phyloP scores from a whole-genome alignment of 352 stramenopile species.

The Phytophthora lateralis region DNA sequence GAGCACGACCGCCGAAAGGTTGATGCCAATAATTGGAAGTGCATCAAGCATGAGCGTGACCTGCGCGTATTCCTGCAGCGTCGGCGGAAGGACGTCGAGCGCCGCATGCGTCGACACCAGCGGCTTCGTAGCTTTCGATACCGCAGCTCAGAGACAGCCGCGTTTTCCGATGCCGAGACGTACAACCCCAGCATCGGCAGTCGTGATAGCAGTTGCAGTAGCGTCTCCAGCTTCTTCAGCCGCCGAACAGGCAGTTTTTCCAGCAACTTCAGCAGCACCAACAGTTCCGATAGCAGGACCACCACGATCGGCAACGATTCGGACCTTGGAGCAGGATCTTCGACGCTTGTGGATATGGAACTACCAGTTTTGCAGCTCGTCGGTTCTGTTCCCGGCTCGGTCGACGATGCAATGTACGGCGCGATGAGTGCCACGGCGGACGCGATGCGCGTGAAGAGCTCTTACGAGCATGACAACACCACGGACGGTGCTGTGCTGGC shows the following conservation, averaged over 20 bases:
- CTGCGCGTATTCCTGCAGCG: slow-evolving; percentile 54
- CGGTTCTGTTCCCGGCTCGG: slow-evolving; percentile 51
- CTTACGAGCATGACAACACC: slow-evolving; percentile 54
- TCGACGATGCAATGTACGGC: slow-evolving; percentile 74
- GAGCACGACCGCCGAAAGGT: slow-evolving; percentile 44
- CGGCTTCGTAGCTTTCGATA: slow-evolving; percentile 29
- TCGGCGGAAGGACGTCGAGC: slow-evolving; percentile 39
- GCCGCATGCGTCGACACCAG: slow-evolving; percentile 36
- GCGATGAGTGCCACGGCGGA: slow-evolving; percentile 42
- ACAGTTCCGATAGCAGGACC: slow-evolving; percentile 32
- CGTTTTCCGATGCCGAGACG: slow-evolving; percentile 26
- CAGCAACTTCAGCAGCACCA: slow-evolving; percentile 36
- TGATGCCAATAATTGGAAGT: slow-evolving; percentile 53
- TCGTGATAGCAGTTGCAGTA: slow-evolving; percentile 35
- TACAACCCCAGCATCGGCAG: slow-evolving; percentile 29
- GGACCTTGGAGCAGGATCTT: slow-evolving; percentile 12
- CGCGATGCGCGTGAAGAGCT: slow-evolving; percentile 51
- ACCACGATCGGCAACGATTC: slow-evolving; percentile 23
- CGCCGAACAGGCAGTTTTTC: slow-evolving; percentile 33
- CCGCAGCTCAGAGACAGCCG: slow-evolving; percentile 21
- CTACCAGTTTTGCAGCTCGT: slow-evolving; percentile 48
- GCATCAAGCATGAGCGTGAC: slow-evolving; percentile 53
- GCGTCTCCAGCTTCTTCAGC: slow-evolving; percentile 32
- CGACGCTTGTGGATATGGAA: slow-evolving; percentile 21
- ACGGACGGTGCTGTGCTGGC: slow-evolving; percentile 54